A percentile compares a stretch with the other conserved stretches of the same genome.
Evolutionary conservation across 192 early-diverging fungal species (phyloP).

Genomic region (Rhizoclosmatium globosum): DNA sequence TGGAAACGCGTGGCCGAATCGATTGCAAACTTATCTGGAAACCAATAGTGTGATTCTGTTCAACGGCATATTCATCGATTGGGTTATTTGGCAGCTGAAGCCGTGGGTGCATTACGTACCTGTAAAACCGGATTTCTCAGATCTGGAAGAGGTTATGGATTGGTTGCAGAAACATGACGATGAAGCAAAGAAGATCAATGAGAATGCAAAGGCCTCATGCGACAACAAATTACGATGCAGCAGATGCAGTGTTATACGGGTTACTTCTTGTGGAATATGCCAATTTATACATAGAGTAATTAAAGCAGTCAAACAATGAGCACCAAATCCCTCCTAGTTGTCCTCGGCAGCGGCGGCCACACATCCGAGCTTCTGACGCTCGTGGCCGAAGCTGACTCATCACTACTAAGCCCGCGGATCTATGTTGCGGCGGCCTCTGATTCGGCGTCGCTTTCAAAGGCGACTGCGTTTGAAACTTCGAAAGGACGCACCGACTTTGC

Average conservation of each 20-base stretch:
- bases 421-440: constrained; percentile 83
- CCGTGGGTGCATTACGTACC: constrained; percentile 38
- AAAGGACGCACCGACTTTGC: constrained; percentile 47
- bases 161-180: constrained; percentile 27
- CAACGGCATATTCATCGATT: constrained; percentile 28
- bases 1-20: constrained; percentile 18
- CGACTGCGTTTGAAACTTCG: constrained; percentile 17
- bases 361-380: constrained; percentile 91
- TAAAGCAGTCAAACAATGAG: no score
- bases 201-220: constrained; percentile 8
- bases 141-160: constrained; percentile 32
- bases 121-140: constrained; percentile 24
- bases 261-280: constrained; percentile 22
- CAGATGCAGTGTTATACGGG: constrained; percentile 13
- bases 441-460: constrained; percentile 62
- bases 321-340: not conserved
- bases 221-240: not conserved
- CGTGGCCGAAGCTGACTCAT: constrained; percentile 62
- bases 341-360: constrained; percentile 77
- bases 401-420: constrained; percentile 66
- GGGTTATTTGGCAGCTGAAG: constrained; percentile 18
- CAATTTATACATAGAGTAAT: not conserved
- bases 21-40: constrained; percentile 7
- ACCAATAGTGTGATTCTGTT: constrained; percentile 22
- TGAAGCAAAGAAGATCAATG: constrained; percentile 4